Base-by-base conservation (phyloP, 805 yeast genomes). In the Zygosaccharomyces bailii region DNA sequence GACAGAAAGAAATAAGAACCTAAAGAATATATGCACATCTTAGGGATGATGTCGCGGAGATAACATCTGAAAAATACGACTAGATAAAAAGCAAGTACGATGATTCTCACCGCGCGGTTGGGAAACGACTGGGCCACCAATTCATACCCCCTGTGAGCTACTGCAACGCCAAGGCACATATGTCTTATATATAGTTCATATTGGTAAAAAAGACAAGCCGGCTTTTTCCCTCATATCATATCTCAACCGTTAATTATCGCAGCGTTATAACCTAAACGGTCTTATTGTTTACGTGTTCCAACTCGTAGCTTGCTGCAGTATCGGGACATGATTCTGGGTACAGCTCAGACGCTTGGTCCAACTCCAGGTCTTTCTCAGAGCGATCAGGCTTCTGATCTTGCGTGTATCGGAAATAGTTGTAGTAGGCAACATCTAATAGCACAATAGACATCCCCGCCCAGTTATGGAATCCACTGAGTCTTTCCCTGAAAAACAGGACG, bases 381-480 rank as follows among this genome's bases (percentile, higher is more conserved):
- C 17, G 29, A 21, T 19, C 21, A 10, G 39, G 9, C 20, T 42
- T 34, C 4, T 19, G 38, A 16, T 49, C 52, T 46, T 60, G 59
- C 24, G 38, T 55, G 42, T 63, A 75, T 49, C 95, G 69, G 60
- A 77, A 82, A 54, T 75, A 75, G 63, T 91, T 91, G 66, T 93
- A 93, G 79, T 90, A 85, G 14, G 78, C 68, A 21, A 93, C 90
- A 56, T 93, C 96, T 2, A 73, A 59, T 41, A 93, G 69, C 0
- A 97, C 88, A 5, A 91, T 67, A 0, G 75, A 51, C 57, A 93
- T 73, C 0, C 99, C 99, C 6, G 84, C 43, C 39, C 79, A 67
- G 65, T 93, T 93, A 43, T 86, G 63, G 14, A 74, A 58, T 5
- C 85, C 78, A 19, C 52, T 59, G 40, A 93, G 70, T 30, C 65